Conservation (phyloP, 352 stramenopile species). For the Pythium dissotocum region DNA sequence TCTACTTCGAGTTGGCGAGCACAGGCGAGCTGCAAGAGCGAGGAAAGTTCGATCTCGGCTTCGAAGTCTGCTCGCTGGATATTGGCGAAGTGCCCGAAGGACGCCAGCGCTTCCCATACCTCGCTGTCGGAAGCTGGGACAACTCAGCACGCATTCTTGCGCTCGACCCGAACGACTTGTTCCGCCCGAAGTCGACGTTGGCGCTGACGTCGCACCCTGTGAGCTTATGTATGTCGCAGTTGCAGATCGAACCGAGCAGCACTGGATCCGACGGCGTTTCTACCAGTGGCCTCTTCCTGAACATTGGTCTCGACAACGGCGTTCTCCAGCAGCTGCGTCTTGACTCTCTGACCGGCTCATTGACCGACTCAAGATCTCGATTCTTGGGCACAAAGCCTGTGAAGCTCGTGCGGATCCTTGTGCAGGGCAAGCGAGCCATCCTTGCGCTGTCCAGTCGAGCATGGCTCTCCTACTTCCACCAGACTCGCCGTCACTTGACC, state of each 20-base stretch:
- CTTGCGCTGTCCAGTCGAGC: constrained; percentile 94
- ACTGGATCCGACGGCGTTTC: constrained; percentile 47
- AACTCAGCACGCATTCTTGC: constrained; percentile 94
- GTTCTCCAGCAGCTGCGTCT: constrained; percentile 93
- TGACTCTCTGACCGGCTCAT: constrained; percentile 83
- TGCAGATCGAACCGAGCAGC: constrained; percentile 77
- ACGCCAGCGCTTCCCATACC: constrained; percentile 93
- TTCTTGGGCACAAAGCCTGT: constrained; percentile 95
- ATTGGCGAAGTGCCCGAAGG: constrained; percentile 94
- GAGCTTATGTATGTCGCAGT: constrained; percentile 74
- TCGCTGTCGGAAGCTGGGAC: constrained; percentile 94
- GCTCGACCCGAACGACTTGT: constrained; percentile 91
- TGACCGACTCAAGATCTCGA: constrained; percentile 89
- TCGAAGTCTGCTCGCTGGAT: constrained; percentile 98
- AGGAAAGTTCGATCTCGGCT: constrained; percentile 93
- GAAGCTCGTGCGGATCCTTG: constrained; percentile 92
- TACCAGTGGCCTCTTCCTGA: constrained; percentile 76
- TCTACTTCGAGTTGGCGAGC: constrained; percentile 98
- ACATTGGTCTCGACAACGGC: constrained; percentile 94
- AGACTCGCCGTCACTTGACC: constrained; percentile 90
- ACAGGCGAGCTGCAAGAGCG: constrained; percentile 93
- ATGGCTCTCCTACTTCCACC: constrained; percentile 96
- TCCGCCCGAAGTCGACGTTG: constrained; percentile 84
- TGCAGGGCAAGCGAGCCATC: constrained; percentile 90
- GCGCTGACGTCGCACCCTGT: constrained; percentile 83